Evolutionary conservation across 768 basidiomycete genomes (phyloP).

Genomic region (Suillus spraguei): DNA sequence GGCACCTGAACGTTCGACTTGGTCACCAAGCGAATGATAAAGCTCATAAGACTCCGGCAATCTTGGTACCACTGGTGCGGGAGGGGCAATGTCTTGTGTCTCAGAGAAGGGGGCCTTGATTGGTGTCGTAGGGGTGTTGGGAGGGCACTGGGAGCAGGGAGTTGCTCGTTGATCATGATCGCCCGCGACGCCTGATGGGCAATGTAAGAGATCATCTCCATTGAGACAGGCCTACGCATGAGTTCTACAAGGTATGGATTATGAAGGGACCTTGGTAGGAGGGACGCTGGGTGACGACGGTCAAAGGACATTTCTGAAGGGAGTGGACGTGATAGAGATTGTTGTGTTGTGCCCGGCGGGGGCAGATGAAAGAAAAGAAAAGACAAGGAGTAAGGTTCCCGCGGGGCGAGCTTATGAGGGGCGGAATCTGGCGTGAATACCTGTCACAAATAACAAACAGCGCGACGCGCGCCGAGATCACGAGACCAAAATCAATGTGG

Average conservation of each 20-base stretch:
- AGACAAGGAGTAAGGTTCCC: slow-evolving; percentile 3
- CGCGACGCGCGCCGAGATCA: slow-evolving; percentile 31
- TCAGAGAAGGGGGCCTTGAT: slow-evolving; percentile 44
- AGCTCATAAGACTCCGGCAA: slow-evolving; percentile 78
- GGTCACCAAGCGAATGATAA: slow-evolving; percentile 80
- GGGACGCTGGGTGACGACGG: slow-evolving; percentile 75
- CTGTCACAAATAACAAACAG: slow-evolving; percentile 17
- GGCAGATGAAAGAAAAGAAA: slow-evolving; percentile 20
- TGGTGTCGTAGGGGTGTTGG: slow-evolving; percentile 76
- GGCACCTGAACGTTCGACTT: slow-evolving; percentile 88
- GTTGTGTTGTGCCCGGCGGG: slow-evolving; percentile 20
- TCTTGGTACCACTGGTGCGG: slow-evolving; percentile 14
- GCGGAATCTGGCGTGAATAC: slow-evolving; percentile 4
- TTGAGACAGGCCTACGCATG: slow-evolving; percentile 73
- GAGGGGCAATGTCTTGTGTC: slow-evolving; percentile 29
- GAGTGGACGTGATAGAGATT: slow-evolving; percentile 36
- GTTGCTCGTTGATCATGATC: slow-evolving; percentile 64
- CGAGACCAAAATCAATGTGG: slow-evolving; percentile 30
- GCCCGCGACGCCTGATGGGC: slow-evolving; percentile 77
- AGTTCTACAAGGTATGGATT: slow-evolving; percentile 81
- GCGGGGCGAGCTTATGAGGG: slow-evolving; percentile 16
- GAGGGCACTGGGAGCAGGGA: slow-evolving; percentile 37
- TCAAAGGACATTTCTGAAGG: slow-evolving; percentile 38
- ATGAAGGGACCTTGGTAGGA: slow-evolving; percentile 75
- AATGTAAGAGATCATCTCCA: slow-evolving; percentile 86